Conservation (phyloP, 2,329 filamentous ascomycete species). For the Corinectria fuckeliana region DNA sequence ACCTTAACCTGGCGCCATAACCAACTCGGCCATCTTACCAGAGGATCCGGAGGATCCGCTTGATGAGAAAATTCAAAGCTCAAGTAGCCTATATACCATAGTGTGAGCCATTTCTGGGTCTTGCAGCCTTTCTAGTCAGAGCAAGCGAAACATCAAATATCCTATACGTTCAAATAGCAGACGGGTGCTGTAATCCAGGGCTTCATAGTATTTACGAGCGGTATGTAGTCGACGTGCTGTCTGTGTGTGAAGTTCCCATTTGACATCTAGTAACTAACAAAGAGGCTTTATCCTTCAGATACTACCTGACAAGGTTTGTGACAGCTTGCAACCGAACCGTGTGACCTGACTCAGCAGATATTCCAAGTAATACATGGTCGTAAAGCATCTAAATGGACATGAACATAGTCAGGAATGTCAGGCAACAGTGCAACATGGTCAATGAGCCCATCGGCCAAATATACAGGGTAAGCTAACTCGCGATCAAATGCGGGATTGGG, state of each 20-base stretch:
- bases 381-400: background rate
- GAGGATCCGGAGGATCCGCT: slow-evolving; percentile 19
- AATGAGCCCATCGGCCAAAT: background rate
- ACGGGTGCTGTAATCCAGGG: too few relatives aligned
- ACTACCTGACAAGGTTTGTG: too few relatives aligned
- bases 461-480: background rate
- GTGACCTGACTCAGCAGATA: background rate
- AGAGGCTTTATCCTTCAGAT: too few relatives aligned
- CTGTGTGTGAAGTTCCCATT: background rate
- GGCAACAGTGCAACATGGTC: background rate
- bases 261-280: too few relatives aligned
- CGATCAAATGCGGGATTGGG: background rate
- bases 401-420: background rate
- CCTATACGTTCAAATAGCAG: too few relatives aligned
- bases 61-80: slow-evolving; percentile 2
- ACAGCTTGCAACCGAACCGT: background rate
- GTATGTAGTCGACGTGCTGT: too few relatives aligned
- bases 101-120: background rate
- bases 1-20: slow-evolving; percentile 33
- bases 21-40: slow-evolving; percentile 33
- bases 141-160: too few relatives aligned
- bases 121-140: too few relatives aligned
- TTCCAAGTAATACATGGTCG: background rate
- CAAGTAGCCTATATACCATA: slow-evolving; percentile 10
- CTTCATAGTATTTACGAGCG: too few relatives aligned